Evolutionary conservation across 139 green algal genomes (phyloP), one percentile per base, ranked within the genome.

Genomic region (Monoraphidium neglectum): DNA sequence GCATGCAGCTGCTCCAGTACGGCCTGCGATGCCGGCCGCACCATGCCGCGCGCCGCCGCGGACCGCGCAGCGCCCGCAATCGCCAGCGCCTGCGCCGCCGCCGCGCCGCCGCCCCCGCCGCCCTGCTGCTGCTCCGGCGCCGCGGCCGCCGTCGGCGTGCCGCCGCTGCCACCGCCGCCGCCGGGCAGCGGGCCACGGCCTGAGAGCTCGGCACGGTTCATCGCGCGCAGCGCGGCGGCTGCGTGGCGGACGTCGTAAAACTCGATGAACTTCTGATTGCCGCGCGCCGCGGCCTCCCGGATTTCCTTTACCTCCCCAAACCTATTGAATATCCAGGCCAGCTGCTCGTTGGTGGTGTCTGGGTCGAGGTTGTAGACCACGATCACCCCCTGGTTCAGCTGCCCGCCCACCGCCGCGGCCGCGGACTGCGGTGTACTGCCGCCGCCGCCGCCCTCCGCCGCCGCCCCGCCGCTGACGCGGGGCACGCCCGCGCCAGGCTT

Each of bases 231-330:
- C 4, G 87, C 90, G 3, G 81, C 77, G 23, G 81, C 79, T 15
- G 86, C 89, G 68, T 91, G 84, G 15, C 90, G 83, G 35, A 87
- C 81, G 70, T 98, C 95, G 65, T 92, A 98, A 46, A 93, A 98
- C 69, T 97, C 93, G 1, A 98, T 87, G 49, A 97, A 91, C 82
- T 93, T 93, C 66, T 95, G 90, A 56, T 86, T 77, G 26, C 62
- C 54, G 77, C 88, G 78, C 0, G 83, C 79, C 8, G 84, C 81
- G 6, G 84, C 81, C 79, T 82, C 80, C 21, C 82, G 84, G 56
- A 92, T 87, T 37, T 82, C 65, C 69, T 92, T 92, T 1, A 99
- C 87, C 24, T 98, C 92, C 1, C 95, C 95, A 71, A 93, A 97
- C 53, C 84, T 74, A n/a, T 77, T 84, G 72, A 98, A 95, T 3